phyloP scores from a whole-genome alignment of 352 stramenopile species.

The Pythium inflatum region DNA sequence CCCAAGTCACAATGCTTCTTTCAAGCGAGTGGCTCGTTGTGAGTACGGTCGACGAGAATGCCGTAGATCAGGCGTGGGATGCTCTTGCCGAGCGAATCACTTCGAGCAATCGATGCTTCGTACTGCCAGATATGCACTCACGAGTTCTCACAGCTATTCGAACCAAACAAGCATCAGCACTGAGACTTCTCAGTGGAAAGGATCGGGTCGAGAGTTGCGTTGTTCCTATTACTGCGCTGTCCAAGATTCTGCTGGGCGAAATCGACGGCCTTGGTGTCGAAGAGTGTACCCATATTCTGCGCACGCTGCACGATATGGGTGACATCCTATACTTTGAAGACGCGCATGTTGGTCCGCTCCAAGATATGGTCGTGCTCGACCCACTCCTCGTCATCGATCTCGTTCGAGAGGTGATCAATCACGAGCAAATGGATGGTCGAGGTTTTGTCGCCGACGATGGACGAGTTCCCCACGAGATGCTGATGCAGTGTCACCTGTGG shows the following conservation, averaged over 20 bases:
- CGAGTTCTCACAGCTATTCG: too few relatives aligned
- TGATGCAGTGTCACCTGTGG: slow-evolving; percentile 22
- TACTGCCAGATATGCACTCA: too few relatives aligned
- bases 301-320: not conserved
- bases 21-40: not conserved
- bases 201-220: too few relatives aligned
- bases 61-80: slow-evolving; percentile 7
- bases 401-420: slow-evolving; percentile 24
- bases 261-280: too few relatives aligned
- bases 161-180: not conserved
- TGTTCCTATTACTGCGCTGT: too few relatives aligned
- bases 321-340: not conserved
- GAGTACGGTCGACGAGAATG: slow-evolving; percentile 11
- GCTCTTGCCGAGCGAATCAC: too few relatives aligned
- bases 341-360: not conserved
- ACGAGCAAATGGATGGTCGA: slow-evolving; percentile 5
- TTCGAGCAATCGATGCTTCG: too few relatives aligned
- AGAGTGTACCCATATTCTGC: too few relatives aligned
- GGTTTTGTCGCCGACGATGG: slow-evolving; percentile 2
- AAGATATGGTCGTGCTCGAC: not conserved
- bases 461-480: slow-evolving; percentile 8
- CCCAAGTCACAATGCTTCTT: too few relatives aligned
- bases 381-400: not conserved
- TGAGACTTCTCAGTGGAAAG: too few relatives aligned
- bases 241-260: too few relatives aligned